Percentiles rank a stretch among this genome's conserved stretches.
Evolutionary conservation across 2,329 filamentous ascomycete genomes (phyloP).

Genomic region (Zalaria sp.): DNA sequence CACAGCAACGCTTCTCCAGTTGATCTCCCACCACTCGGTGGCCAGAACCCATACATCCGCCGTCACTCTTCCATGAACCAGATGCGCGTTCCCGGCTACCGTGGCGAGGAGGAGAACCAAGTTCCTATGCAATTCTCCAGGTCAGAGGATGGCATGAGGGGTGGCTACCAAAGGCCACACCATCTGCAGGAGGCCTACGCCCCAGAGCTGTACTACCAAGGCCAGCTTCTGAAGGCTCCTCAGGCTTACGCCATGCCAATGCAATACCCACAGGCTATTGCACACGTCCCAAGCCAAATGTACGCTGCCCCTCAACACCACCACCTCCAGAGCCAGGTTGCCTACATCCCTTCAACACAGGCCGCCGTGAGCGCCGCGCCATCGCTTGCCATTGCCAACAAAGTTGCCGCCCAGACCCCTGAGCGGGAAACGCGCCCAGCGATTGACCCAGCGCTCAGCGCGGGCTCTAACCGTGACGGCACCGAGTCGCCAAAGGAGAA

Average conservation of each 20-base stretch:
- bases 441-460: constrained; percentile 13
- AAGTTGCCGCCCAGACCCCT: constrained; percentile 4
- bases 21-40: constrained; percentile 26
- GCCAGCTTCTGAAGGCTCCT: constrained; percentile 7
- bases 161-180: constrained; percentile 10
- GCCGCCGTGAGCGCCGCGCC: not conserved
- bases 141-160: constrained; percentile 12
- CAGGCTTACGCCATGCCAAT: constrained; percentile 7
- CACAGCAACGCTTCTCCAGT: constrained; percentile 30
- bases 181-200: constrained; percentile 21
- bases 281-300: constrained; percentile 10
- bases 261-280: constrained; percentile 8
- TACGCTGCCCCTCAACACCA: constrained; percentile 12
- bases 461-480: constrained; percentile 13
- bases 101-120: constrained; percentile 14
- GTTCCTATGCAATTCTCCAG: constrained; percentile 15
- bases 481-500: constrained; percentile 22
- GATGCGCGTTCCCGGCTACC: constrained; percentile 21
- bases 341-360: constrained; percentile 2
- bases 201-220: constrained; percentile 9
- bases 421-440: constrained; percentile 6
- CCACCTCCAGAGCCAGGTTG: constrained; percentile 5
- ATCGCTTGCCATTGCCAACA: not conserved
- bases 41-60: constrained; percentile 8
- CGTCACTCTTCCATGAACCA: constrained; percentile 15